These are phyloP conservation scores for Evansstolkia leycettana DNA, from an alignment of 495 filamentous ascomycete genomes.

Conservation along the genomic window DNA sequence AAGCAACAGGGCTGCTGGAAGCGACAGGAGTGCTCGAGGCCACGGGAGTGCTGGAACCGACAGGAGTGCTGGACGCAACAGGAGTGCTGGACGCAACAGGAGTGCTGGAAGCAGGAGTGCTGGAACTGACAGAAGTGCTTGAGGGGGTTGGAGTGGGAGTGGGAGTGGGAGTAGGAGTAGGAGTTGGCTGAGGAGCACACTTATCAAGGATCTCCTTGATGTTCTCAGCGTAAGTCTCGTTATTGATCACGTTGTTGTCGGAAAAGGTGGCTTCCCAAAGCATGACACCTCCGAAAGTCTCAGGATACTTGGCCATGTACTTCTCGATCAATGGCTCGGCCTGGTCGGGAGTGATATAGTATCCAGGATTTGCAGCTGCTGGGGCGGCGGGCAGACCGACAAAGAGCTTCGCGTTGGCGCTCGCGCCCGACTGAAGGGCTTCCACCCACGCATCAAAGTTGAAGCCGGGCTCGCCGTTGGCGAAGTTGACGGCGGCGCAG, in stretches of 20 bases:
- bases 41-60: conserved; percentile 1
- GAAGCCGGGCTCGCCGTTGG: conserved; percentile 36
- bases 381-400: conserved; percentile 49
- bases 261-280: conserved; percentile 57
- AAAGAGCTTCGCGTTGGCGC: conserved; percentile 49
- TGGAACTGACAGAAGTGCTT: conserved; percentile 9
- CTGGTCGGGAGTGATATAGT: conserved; percentile 37
- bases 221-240: conserved; percentile 27
- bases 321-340: conserved; percentile 33
- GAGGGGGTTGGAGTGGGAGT: conserved; percentile 8
- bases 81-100: conserved; percentile 2
- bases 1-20: not conserved
- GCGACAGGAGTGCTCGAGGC: conserved; percentile 2
- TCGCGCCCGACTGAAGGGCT: conserved; percentile 44
- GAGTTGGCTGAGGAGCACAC: conserved; percentile 18
- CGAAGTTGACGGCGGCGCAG: conserved; percentile 24
- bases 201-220: conserved; percentile 31
- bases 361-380: conserved; percentile 13
- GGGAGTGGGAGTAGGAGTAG: conserved; percentile 9
- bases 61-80: conserved; percentile 3
- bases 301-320: conserved; percentile 35
- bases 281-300: conserved; percentile 58
- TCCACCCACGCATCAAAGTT: conserved; percentile 55
- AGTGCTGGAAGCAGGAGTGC: conserved; percentile 8
- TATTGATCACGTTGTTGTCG: conserved; percentile 31